These are phyloP conservation scores for Medicago ruthenica DNA, from an alignment of 306 rosid species.

Conservation along the genomic window DNA sequence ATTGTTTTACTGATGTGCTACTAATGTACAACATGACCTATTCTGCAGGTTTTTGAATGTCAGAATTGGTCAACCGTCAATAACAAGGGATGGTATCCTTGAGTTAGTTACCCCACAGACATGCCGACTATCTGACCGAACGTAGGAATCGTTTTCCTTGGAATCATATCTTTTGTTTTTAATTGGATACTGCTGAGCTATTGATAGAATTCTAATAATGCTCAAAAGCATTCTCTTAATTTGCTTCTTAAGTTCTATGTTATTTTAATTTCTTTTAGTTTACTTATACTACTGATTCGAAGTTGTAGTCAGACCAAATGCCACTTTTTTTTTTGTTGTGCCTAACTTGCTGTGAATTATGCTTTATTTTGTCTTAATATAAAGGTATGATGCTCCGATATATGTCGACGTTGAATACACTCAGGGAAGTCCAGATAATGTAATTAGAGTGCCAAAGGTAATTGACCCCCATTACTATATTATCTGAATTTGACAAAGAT, in stretches of 20 bases:
- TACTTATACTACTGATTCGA: slow-evolving; percentile 24
- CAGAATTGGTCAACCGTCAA: slow-evolving; percentile 69
- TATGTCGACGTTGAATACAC: slow-evolving; percentile 67
- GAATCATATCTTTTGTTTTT: slow-evolving; percentile 19
- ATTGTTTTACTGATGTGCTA: slow-evolving; percentile 38
- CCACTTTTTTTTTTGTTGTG: slow-evolving; percentile 16
- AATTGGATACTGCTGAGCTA: slow-evolving; percentile 22
- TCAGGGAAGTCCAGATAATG: slow-evolving; percentile 58
- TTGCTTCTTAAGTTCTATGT: slow-evolving; percentile 7
- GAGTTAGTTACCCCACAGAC: slow-evolving; percentile 66
- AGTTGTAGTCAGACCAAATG: slow-evolving; percentile 11
- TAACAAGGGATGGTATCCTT: slow-evolving; percentile 50
- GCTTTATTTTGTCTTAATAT: slow-evolving; percentile 31
- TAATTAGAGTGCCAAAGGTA: slow-evolving; percentile 55
- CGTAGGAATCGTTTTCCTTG: slow-evolving; percentile 55
- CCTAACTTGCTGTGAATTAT: slow-evolving; percentile 1
- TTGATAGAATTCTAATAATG: slow-evolving; percentile 2
- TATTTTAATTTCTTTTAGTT: slow-evolving; percentile 26
- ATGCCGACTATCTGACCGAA: slow-evolving; percentile 82
- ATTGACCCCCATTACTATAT: neutral
- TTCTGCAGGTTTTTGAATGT: slow-evolving; percentile 72
- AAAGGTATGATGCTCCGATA: slow-evolving; percentile 86
- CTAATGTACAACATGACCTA: slow-evolving; percentile 11
- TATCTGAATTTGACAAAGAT: slow-evolving; percentile 27
- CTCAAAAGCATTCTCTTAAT: slow-evolving; percentile 25